Percentiles rank a stretch among this genome's conserved stretches.
These are phyloP conservation scores for Fusarium sp. DNA, from an alignment of 2,329 filamentous ascomycete species.

Conservation along the genomic window DNA sequence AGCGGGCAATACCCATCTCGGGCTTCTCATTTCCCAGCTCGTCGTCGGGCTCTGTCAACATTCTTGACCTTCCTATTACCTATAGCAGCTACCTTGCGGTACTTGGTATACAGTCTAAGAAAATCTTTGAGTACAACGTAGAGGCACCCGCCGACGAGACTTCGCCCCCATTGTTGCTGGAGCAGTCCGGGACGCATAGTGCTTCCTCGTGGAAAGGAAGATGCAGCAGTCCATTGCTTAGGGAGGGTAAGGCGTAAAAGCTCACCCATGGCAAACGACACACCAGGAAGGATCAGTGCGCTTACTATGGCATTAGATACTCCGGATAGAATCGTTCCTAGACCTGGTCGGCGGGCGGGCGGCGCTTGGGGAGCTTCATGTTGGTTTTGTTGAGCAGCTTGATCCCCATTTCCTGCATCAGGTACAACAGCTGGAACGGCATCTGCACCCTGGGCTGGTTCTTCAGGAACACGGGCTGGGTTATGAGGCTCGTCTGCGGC, in stretches of 20 bases:
- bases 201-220: constrained; percentile 33
- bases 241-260: constrained; percentile 75
- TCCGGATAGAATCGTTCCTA: constrained; percentile 51
- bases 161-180: constrained; percentile 87
- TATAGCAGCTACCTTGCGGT: constrained; percentile 65
- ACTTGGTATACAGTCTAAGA: constrained; percentile 69
- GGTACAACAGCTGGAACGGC: background rate
- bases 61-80: constrained; percentile 63
- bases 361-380: constrained; percentile 48
- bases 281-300: constrained; percentile 78
- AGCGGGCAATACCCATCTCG: background rate
- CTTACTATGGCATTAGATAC: constrained; percentile 60
- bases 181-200: constrained; percentile 69
- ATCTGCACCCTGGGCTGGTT: background rate
- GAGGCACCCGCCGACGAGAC: constrained; percentile 84
- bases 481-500: background rate
- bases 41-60: constrained; percentile 48
- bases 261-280: constrained; percentile 82
- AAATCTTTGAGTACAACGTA: constrained; percentile 84
- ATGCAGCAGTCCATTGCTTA: constrained; percentile 66
- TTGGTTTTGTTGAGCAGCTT: constrained; percentile 23
- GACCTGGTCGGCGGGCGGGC: constrained; percentile 45
- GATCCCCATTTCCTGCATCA: background rate
- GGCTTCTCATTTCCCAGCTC: constrained; percentile 51
- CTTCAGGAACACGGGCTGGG: background rate